Base-by-base conservation (phyloP, 2,329 filamentous ascomycete species). In the Lasiodiplodia theobromae region DNA sequence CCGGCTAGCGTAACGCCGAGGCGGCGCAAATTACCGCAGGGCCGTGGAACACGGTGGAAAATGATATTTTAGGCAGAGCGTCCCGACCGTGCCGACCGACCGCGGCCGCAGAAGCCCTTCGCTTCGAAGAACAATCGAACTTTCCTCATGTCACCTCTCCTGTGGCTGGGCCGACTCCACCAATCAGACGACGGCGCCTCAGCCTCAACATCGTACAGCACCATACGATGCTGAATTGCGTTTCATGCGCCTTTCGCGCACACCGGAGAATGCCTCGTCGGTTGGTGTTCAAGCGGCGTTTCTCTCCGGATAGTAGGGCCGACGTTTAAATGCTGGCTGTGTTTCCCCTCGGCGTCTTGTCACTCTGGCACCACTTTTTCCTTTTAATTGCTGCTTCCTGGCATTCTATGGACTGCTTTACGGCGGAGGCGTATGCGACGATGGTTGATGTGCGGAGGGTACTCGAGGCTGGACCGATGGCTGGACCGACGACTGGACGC, bases 21-120 rank as follows among this genome's bases (percentile, higher is more conserved):
- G 34, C 58, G 40, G 47, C 16, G 58, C 58, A 63, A 63, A 51
- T 63, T 63, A 63, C 58, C 57, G 28, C 57, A 21, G 57, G 57
- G 25, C 23, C 37, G 25, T 23, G 58, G 6, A 28, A 28, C 38
- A 25, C 40, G 58, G 40, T 28, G 38, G 4, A 34, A 28, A 18
- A 34, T 2, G 58, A 8, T 63, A 51, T 63, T 63, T 51, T 63
- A 49, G 58, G 58, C 23, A 31, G 40, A 28, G 40, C 58, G 58
- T 44, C 23, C 58, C 58, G 58, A 3, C 58, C 40, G 58, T 63
- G 23, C 58, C 58, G 40, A 34, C 58, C 31, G 40, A 49, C 58
- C 16, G 38, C 23, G 12, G 57, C 57, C 38, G 25, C 57, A 60
- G 38, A 23, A 34, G 21, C 11, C 11, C 23, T n/a, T 63, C 58